Evolutionary conservation across 2,329 filamentous ascomycete species (phyloP).

Genomic region (Colletotrichum sp.): DNA sequence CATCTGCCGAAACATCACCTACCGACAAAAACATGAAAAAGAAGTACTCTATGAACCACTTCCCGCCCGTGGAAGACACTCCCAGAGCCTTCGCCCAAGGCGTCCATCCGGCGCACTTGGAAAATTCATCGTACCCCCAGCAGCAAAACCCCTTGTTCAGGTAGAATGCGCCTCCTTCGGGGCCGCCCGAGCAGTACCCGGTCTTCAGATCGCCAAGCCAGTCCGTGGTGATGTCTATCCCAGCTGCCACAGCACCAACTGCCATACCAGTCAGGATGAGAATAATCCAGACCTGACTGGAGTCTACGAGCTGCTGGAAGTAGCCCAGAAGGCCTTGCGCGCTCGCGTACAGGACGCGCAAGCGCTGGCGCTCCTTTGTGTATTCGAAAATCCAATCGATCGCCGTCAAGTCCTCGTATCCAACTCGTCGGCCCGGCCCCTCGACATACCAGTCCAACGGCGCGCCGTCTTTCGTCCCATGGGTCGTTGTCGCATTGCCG

Average conservation of each 20-base stretch:
- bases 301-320: conserved; percentile 75
- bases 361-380: conserved; percentile 89
- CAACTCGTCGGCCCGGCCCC: conserved; percentile 86
- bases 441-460: conserved; percentile 86
- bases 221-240: conserved; percentile 87
- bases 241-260: conserved; percentile 83
- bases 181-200: conserved; percentile 79
- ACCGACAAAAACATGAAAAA: conserved; percentile 88
- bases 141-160: conserved; percentile 93
- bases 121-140: conserved; percentile 83
- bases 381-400: conserved; percentile 99
- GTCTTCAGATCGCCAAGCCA: conserved; percentile 94
- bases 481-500: conserved; percentile 16
- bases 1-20: conserved; percentile 33
- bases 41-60: conserved; percentile 85
- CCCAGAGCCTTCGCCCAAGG: conserved; percentile 81
- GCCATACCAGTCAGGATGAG: conserved; percentile 84
- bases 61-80: conserved; percentile 67
- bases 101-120: conserved; percentile 86
- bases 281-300: conserved; percentile 90
- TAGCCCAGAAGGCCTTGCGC: conserved; percentile 76
- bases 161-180: conserved; percentile 87
- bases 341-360: conserved; percentile 76
- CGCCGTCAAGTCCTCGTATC: conserved; percentile 94
- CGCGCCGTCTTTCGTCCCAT: conserved; percentile 47